A percentile compares a stretch with the other conserved stretches of the same genome.
phyloP scores from a whole-genome alignment of 192 early-diverging fungal genomes.

The Geosiphon pyriformis region DNA sequence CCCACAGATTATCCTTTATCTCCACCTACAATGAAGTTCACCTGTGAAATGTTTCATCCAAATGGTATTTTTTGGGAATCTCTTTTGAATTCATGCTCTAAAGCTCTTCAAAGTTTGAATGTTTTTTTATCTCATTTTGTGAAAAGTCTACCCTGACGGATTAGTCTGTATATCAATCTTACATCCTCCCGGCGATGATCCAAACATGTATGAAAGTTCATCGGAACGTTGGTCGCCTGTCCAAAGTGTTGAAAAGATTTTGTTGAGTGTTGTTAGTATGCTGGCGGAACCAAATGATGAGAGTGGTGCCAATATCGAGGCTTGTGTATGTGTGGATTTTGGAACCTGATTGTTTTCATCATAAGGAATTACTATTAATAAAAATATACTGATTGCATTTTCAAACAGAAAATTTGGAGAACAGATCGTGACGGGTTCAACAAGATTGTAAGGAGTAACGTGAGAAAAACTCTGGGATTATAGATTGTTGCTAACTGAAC shows the following conservation, averaged over 20 bases:
- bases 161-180: conserved; percentile 98
- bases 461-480: conserved; percentile 73
- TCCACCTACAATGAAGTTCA: conserved; percentile 96
- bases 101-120: background rate
- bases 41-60: conserved; percentile 91
- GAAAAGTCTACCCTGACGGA: conserved; percentile 84
- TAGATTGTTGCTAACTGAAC: too few species aligned
- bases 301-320: conserved; percentile 97
- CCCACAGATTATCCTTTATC: conserved; percentile 94
- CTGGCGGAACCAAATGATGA: conserved; percentile 98
- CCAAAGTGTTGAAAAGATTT: conserved; percentile 97
- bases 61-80: conserved; percentile 48
- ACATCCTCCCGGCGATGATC: conserved; percentile 96
- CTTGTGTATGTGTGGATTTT: conserved; percentile 60
- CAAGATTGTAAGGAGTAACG: conserved; percentile 70
- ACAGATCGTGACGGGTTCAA: conserved; percentile 79
- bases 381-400: background rate
- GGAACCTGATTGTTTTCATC: background rate
- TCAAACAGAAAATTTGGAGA: conserved; percentile 81
- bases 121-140: conserved; percentile 3
- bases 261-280: conserved; percentile 93
- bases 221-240: conserved; percentile 97
- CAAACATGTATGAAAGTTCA: conserved; percentile 94
- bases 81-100: too few species aligned
- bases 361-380: background rate